phyloP scores from a whole-genome alignment of 768 basidiomycete genomes.

The Asterophora parasitica region DNA sequence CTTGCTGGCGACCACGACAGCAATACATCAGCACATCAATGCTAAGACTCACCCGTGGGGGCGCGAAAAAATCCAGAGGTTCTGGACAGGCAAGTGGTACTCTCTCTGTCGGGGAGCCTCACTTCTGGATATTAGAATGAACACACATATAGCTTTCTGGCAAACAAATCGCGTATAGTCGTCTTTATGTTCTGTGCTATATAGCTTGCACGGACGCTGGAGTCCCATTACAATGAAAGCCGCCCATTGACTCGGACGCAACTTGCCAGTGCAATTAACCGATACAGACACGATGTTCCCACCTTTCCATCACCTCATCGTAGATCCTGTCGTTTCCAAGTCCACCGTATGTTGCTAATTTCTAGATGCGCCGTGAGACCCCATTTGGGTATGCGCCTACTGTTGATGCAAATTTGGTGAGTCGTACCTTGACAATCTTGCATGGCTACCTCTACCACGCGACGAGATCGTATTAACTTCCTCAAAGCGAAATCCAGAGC shows the following conservation, averaged over 20 bases:
- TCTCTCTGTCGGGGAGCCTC: background rate
- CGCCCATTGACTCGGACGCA: slow-evolving; percentile 10
- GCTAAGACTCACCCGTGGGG: slow-evolving; percentile 6
- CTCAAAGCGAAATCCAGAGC: slow-evolving; percentile 11
- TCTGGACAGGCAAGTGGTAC: background rate
- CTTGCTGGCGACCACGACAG: slow-evolving; percentile 9
- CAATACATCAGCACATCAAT: slow-evolving; percentile 15
- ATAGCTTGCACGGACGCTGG: too few relatives aligned
- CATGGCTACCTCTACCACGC: slow-evolving; percentile 28
- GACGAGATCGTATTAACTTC: slow-evolving; percentile 25
- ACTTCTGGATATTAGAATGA: too few relatives aligned
- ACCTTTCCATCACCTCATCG: slow-evolving; percentile 11
- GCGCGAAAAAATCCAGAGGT: background rate
- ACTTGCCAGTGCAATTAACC: slow-evolving; percentile 13
- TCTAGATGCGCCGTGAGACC: slow-evolving; percentile 13
- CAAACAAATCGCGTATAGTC: background rate
- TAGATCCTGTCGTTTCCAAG: slow-evolving; percentile 29
- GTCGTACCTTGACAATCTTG: slow-evolving; percentile 30
- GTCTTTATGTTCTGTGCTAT: background rate
- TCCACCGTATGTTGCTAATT: slow-evolving; percentile 15
- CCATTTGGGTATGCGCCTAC: slow-evolving; percentile 19
- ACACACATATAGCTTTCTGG: too few relatives aligned
- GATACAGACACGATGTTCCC: slow-evolving; percentile 12
- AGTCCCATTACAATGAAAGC: slow-evolving; percentile 10
- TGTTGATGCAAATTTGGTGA: slow-evolving; percentile 17